Evolutionary conservation across 306 rosid genomes (phyloP).

Genomic region (Adenanthera pavonina): DNA sequence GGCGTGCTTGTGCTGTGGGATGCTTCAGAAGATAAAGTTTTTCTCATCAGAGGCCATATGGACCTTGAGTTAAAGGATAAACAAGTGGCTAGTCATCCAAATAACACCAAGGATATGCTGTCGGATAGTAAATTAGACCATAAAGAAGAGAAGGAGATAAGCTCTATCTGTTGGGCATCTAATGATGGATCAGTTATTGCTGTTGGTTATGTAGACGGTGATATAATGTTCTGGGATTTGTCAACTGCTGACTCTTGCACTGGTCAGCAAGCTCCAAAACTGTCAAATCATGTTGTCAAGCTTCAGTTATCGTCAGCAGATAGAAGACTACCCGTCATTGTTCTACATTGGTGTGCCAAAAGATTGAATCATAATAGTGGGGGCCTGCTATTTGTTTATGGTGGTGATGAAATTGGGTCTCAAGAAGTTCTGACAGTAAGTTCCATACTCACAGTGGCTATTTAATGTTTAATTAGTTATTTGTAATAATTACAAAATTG

Average conservation of each 20-base stretch:
- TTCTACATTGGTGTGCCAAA: slow-evolving; percentile 69
- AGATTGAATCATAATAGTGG: slow-evolving; percentile 44
- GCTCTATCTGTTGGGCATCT: slow-evolving; percentile 87
- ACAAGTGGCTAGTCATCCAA: slow-evolving; percentile 43
- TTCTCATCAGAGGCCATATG: slow-evolving; percentile 71
- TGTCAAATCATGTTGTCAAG: slow-evolving; percentile 64
- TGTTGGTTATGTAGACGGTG: slow-evolving; percentile 92
- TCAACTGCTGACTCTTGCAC: slow-evolving; percentile 52
- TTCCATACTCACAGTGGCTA: slow-evolving; percentile 38
- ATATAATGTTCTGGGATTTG: slow-evolving; percentile 85
- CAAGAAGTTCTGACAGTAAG: slow-evolving; percentile 79
- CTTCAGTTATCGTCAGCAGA: slow-evolving; percentile 71
- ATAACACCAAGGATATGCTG: slow-evolving; percentile 44
- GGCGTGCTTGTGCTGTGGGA: slow-evolving; percentile 88
- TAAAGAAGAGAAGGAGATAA: slow-evolving; percentile 73
- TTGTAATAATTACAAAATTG: slow-evolving; percentile 25
- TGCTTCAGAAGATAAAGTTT: slow-evolving; percentile 75
- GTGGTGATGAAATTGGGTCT: slow-evolving; percentile 88
- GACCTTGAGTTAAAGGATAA: slow-evolving; percentile 60
- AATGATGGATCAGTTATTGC: slow-evolving; percentile 73
- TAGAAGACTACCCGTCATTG: slow-evolving; percentile 77
- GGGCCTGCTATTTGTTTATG: slow-evolving; percentile 82
- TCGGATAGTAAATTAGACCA: slow-evolving; percentile 52
- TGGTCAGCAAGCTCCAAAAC: slow-evolving; percentile 48
- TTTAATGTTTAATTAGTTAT: slow-evolving; percentile 33